These are phyloP conservation scores for Glaciozyma martinii DNA, from an alignment of 768 basidiomycete genomes.

Conservation along the genomic window DNA sequence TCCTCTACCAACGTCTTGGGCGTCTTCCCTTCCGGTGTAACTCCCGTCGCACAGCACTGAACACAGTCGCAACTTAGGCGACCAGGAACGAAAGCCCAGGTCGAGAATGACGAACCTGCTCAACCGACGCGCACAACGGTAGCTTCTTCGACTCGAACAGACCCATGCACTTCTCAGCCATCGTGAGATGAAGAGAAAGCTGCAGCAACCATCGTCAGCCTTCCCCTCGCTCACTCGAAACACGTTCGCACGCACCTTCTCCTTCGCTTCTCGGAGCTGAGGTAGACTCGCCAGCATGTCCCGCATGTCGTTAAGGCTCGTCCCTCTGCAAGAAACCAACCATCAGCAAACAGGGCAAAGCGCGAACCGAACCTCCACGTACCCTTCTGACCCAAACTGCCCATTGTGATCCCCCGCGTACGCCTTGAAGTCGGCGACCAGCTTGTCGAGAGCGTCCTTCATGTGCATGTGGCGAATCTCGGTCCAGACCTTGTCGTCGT, in stretches of 20 bases:
- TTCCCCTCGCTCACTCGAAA: not conserved
- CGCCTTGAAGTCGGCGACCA: constrained; percentile 91
- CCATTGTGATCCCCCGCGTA: constrained; percentile 91
- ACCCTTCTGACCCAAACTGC: constrained; percentile 64
- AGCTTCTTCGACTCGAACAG: constrained; percentile 84
- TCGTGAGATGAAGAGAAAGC: constrained; percentile 93
- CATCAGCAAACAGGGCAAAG: not conserved
- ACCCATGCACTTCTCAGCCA: constrained; percentile 96
- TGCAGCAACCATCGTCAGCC: constrained; percentile 38
- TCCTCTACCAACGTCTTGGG: constrained; percentile 93
- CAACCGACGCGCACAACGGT: constrained; percentile 70
- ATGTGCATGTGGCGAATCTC: constrained; percentile 95
- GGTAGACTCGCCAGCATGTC: constrained; percentile 95
- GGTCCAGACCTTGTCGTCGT: constrained; percentile 82
- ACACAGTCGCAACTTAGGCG: not conserved
- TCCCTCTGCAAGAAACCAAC: constrained; percentile 53
- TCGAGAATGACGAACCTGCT: constrained; percentile 54
- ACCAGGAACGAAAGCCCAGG: not conserved
- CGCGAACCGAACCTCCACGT: constrained; percentile 2
- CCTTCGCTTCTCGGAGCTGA: constrained; percentile 88
- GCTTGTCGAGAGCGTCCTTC: constrained; percentile 93
- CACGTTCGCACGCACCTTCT: constrained; percentile 54
- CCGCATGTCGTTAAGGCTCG: constrained; percentile 93
- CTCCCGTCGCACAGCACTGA: constrained; percentile 86
- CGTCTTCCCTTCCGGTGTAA: constrained; percentile 83